phyloP scores from a whole-genome alignment of 306 rosid species.

The Malus fusca region DNA sequence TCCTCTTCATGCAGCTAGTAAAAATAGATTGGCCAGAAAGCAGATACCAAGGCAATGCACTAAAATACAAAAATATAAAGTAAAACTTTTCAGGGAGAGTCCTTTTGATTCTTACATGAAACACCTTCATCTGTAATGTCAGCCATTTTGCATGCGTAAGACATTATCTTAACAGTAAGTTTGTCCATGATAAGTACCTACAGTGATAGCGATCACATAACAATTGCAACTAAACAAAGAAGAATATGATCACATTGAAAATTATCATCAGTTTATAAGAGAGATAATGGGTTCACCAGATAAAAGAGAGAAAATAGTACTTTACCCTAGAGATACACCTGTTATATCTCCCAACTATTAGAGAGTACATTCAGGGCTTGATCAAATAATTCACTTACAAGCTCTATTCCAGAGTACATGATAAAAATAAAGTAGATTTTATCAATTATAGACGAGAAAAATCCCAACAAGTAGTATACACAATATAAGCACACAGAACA shows the following conservation, averaged over 20 bases:
- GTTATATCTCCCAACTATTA: not conserved
- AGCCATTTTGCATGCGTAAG: constrained; percentile 95
- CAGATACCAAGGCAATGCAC: not conserved
- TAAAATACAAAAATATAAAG: not conserved
- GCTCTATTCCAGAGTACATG: not conserved
- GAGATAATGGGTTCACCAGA: not conserved
- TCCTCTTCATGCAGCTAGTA: not conserved
- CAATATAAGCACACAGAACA: too few species aligned
- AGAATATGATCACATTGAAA: not conserved
- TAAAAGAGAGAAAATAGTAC: not conserved
- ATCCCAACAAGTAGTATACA: too few species aligned
- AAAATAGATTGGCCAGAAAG: constrained; percentile 6
- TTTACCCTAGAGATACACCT: not conserved
- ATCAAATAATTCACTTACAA: not conserved
- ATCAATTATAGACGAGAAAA: too few species aligned
- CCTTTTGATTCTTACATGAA: constrained; percentile 64
- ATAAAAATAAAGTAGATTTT: too few species aligned
- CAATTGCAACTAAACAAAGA: not conserved
- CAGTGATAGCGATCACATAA: constrained; percentile 19
- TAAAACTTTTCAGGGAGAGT: not conserved
- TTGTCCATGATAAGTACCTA: constrained; percentile 98
- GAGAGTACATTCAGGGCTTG: not conserved
- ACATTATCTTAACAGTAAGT: constrained; percentile 92
- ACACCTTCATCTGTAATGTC: constrained; percentile 95
- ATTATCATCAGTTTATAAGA: not conserved